Evolutionary conservation across 768 basidiomycete genomes (phyloP).

Genomic region (Lepiota venenata): DNA sequence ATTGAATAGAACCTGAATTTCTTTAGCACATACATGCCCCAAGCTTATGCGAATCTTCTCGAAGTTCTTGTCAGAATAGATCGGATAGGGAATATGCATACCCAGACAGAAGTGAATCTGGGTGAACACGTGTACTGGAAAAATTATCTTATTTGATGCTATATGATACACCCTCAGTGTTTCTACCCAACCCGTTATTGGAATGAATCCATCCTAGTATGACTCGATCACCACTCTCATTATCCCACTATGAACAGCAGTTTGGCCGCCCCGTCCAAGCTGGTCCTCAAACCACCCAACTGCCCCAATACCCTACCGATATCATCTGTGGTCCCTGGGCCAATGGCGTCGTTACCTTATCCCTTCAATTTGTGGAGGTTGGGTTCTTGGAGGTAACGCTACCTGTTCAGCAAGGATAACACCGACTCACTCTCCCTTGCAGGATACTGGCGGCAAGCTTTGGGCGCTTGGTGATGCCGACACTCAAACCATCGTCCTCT

Average conservation of each 20-base stretch:
- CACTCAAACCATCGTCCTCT: constrained; percentile 21
- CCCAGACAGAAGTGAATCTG: constrained; percentile 23
- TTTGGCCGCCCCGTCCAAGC: constrained; percentile 24
- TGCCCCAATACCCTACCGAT: constrained; percentile 30
- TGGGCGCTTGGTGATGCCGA: not conserved
- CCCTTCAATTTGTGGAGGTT: not conserved
- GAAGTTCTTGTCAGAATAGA: constrained; percentile 18
- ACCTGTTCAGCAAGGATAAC: not conserved
- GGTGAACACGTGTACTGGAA: constrained; percentile 41
- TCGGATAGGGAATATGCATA: constrained; percentile 22
- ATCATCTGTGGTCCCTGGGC: constrained; percentile 17
- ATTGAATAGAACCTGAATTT: too few species aligned
- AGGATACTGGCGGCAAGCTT: not conserved
- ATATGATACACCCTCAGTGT: constrained; percentile 22
- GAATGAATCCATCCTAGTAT: not conserved
- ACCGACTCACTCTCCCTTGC: not conserved
- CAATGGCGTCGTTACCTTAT: not conserved
- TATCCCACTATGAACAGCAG: too few species aligned
- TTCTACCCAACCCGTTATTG: constrained; percentile 34
- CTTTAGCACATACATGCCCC: too few species aligned
- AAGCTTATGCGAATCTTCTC: too few species aligned
- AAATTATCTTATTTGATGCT: constrained; percentile 25
- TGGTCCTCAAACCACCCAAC: constrained; percentile 31
- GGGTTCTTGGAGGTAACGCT: not conserved
- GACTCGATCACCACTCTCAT: too few species aligned